phyloP scores from a whole-genome alignment of 2,329 filamentous ascomycete species.

The Cladosporium sp. region DNA sequence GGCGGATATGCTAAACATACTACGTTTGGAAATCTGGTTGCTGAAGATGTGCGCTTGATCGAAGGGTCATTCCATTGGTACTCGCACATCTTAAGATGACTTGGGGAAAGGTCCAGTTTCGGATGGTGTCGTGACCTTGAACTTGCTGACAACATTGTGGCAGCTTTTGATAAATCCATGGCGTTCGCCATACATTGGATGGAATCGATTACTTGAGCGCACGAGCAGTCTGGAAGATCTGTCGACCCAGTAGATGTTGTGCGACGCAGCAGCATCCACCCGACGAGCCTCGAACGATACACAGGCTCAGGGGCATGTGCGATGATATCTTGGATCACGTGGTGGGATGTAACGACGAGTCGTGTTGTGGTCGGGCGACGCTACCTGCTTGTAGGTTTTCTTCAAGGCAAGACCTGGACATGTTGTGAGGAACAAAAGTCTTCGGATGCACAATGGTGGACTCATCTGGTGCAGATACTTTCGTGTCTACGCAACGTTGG shows the following conservation, averaged over 20 bases:
- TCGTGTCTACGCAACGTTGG: constrained; percentile 5
- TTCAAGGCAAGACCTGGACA: no score
- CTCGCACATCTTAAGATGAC: no score
- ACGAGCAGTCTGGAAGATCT: constrained; percentile 6
- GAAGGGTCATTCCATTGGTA: no score
- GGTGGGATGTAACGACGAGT: neutral
- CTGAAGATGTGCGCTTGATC: no score
- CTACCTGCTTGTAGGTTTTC: no score
- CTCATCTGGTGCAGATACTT: neutral
- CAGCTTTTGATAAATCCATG: neutral
- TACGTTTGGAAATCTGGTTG: no score
- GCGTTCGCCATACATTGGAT: neutral
- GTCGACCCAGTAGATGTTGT: neutral
- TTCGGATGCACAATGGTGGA: no score
- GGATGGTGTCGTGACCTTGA: neutral
- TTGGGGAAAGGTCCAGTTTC: neutral
- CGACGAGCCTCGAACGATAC: constrained; percentile 17
- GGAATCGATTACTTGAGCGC: neutral
- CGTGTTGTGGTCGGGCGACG: no score
- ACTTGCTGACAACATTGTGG: neutral
- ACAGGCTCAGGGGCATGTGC: neutral
- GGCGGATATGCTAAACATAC: no score
- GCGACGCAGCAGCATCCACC: constrained; percentile 13
- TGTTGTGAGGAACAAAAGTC: no score
- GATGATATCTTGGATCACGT: neutral